phyloP scores from a whole-genome alignment of 495 filamentous ascomycete genomes.

The Xylaria castorea region DNA sequence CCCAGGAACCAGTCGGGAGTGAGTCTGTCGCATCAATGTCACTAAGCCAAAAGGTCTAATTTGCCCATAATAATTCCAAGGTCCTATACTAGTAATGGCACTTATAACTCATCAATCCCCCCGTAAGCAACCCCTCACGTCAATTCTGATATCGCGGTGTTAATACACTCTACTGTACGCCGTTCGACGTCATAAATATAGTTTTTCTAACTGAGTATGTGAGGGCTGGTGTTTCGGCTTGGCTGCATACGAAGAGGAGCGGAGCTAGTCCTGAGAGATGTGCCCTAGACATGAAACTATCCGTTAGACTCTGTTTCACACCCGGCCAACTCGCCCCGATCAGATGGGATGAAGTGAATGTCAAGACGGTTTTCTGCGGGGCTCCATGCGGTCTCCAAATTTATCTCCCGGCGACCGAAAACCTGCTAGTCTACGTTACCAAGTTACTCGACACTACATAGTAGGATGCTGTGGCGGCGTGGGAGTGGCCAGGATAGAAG shows the following conservation, averaged over 20 bases:
- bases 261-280: constrained; percentile 1
- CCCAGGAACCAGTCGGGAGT: constrained; percentile 2
- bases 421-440: not conserved
- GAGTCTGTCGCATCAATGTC: not conserved
- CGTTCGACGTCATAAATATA: constrained; percentile 3
- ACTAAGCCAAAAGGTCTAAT: constrained; percentile 5
- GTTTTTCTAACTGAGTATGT: not conserved
- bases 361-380: constrained; percentile 10
- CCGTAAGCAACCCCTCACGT: not conserved
- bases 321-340: constrained; percentile 18
- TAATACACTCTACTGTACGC: not conserved
- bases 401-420: constrained; percentile 20
- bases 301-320: constrained; percentile 24
- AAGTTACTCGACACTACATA: not conserved
- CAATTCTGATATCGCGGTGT: not conserved
- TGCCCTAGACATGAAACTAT: constrained; percentile 22
- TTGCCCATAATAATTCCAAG: not conserved
- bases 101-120: not conserved
- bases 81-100: not conserved
- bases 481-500: not conserved
- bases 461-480: not conserved
- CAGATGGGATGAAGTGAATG: constrained; percentile 13
- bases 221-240: constrained; percentile 19
- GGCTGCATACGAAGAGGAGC: constrained; percentile 6
- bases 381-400: constrained; percentile 28